Base-by-base conservation (phyloP, 768 basidiomycete genomes). In the Suillus variegatus region DNA sequence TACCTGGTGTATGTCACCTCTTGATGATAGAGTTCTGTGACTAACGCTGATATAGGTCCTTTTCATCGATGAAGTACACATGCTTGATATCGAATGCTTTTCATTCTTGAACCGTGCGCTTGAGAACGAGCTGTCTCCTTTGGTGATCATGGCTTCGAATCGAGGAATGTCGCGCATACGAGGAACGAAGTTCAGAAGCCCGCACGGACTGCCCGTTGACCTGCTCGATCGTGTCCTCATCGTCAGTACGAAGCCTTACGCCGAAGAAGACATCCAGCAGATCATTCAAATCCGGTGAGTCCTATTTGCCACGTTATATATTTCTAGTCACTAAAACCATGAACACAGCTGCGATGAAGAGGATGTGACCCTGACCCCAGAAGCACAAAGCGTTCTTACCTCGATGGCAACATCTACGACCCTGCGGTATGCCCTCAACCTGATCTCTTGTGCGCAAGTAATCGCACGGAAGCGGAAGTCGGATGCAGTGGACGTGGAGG, bases 81-180 rank as follows among this genome's bases (percentile, higher is more conserved):
- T 99, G 97, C 89, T 99, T 69, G 97, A 99, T 77, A 98, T 99
- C 67, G 97, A 99, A 76, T 98, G 97, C 75, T 99, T 99, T 83
- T 97, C 96, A 8, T 99, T 96, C 85, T 83, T 99, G 66, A 99
- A 99, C 76, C 88, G 97, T 41, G 97, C 97, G 2, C 83, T 99
- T 57, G 97, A 99, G 75, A 89, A 90, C 66, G 96, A 97, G 67
- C 84, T 99, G 1, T 90, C 97, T 1, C 97, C 97, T 1, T 81
- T 99, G 62, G 97, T 99, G 44, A 95, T 99, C 72, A 98, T 99
- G 97, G 97, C 97, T 1, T 94, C 93, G 55, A 99, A 99, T 75
- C 85, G 97, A 18, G 97, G 97, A 6, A 95, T 95, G 86, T 88
- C 95, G 6, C 86, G 93, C 61, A 97, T 99, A 77, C 86, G 97